Evolutionary conservation across 495 filamentous ascomycete genomes (phyloP).

Genomic region (Penicilliopsis zonata): DNA sequence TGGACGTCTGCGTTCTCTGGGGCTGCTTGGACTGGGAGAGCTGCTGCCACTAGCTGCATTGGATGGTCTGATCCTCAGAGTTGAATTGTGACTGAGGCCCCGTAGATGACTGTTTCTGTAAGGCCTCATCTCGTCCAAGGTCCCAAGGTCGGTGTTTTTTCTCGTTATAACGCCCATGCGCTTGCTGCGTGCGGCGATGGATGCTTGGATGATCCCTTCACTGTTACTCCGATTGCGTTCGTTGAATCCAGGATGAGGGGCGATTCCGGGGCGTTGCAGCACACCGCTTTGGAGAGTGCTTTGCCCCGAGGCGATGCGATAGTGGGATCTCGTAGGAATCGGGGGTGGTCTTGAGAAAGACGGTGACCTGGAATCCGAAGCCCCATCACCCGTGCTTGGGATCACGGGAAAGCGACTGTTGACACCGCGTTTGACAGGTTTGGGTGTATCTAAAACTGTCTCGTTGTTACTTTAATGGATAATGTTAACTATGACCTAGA

Average conservation of each 20-base stretch:
- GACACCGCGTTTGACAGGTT: constrained; percentile 58
- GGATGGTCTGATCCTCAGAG: constrained; percentile 45
- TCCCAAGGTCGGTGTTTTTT: constrained; percentile 61
- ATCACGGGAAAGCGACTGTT: constrained; percentile 79
- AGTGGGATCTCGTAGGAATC: constrained; percentile 65
- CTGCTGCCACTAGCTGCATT: constrained; percentile 33
- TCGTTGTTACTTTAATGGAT: no score
- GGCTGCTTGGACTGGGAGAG: constrained; percentile 45
- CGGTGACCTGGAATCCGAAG: constrained; percentile 48
- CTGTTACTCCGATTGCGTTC: constrained; percentile 86
- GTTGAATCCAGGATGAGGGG: constrained; percentile 49
- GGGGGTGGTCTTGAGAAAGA: constrained; percentile 54
- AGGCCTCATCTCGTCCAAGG: constrained; percentile 59
- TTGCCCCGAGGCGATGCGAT: constrained; percentile 66
- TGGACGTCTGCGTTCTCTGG: constrained; percentile 37
- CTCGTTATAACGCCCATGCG: constrained; percentile 80
- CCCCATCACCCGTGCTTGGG: constrained; percentile 44
- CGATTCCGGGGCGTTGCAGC: constrained; percentile 53
- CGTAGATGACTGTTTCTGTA: constrained; percentile 72
- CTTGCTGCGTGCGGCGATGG: constrained; percentile 43
- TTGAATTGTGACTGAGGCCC: constrained; percentile 69
- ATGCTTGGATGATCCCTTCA: constrained; percentile 61
- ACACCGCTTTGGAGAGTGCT: constrained; percentile 41
- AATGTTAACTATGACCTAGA: no score
- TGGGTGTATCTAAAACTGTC: constrained; percentile 52